phyloP scores from a whole-genome alignment of 176 grass and related monocot genomes.

The Luzula sylvatica region DNA sequence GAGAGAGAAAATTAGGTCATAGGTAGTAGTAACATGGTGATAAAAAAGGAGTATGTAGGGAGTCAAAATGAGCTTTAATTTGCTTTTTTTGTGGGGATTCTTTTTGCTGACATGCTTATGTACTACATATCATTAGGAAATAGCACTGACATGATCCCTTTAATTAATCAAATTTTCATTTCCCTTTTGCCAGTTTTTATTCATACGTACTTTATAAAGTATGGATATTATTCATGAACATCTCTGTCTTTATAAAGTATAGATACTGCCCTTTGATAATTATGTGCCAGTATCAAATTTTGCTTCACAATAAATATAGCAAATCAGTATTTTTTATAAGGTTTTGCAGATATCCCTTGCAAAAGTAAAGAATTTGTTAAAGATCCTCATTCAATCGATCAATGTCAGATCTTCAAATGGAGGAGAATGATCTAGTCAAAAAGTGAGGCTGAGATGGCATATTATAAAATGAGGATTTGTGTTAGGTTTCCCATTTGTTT shows the following conservation, averaged over 20 bases:
- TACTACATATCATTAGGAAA: slow-evolving; percentile 27
- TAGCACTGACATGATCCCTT: slow-evolving; percentile 20
- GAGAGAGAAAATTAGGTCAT: slow-evolving; percentile 12
- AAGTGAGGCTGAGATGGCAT: slow-evolving; percentile 19
- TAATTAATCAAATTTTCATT: slow-evolving; percentile 17
- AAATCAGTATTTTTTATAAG: too few relatives aligned
- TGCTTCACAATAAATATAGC: too few relatives aligned
- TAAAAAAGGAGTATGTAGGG: slow-evolving; percentile 45
- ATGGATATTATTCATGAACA: too few relatives aligned
- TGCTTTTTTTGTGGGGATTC: slow-evolving; percentile 22
- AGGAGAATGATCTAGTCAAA: slow-evolving; percentile 19
- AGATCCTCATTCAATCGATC: too few relatives aligned
- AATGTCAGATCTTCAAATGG: too few relatives aligned
- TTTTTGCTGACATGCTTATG: slow-evolving; percentile 35
- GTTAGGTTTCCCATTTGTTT: slow-evolving; percentile 20
- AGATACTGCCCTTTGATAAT: too few relatives aligned
- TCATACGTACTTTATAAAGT: slow-evolving; percentile 3
- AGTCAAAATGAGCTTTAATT: slow-evolving; percentile 27
- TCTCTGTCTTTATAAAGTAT: too few relatives aligned
- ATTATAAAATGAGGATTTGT: slow-evolving; percentile 14
- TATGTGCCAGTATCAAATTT: too few relatives aligned
- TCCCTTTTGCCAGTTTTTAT: slow-evolving; percentile 3
- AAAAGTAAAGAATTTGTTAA: too few relatives aligned
- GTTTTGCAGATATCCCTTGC: too few relatives aligned
- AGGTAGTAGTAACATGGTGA: slow-evolving; percentile 75